phyloP scores from a whole-genome alignment of 768 basidiomycete species.

The Podaxis sp. region DNA sequence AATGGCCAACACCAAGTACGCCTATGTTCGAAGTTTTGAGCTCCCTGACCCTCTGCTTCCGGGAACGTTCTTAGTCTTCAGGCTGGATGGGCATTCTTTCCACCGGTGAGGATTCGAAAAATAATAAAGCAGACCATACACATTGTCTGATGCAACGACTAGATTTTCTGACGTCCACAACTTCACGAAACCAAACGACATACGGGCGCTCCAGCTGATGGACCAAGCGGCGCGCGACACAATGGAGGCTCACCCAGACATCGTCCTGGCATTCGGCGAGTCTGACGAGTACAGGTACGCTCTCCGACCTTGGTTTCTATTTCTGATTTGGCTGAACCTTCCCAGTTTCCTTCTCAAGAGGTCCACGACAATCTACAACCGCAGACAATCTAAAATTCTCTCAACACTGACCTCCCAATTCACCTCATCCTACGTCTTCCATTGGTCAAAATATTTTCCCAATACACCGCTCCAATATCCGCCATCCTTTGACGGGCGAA shows the following conservation, averaged over 20 bases:
- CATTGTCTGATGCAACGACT: slow-evolving; percentile 1
- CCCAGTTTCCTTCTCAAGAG: slow-evolving; percentile 83
- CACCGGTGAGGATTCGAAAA: slow-evolving; percentile 60
- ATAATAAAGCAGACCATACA: neutral
- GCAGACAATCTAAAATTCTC: slow-evolving; percentile 84
- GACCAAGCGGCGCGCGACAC: slow-evolving; percentile 81
- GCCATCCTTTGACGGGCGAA: slow-evolving; percentile 90
- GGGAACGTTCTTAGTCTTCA: slow-evolving; percentile 78
- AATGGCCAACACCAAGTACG: slow-evolving; percentile 94
- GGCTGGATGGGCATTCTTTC: slow-evolving; percentile 92
- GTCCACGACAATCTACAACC: slow-evolving; percentile 75
- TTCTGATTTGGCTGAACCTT: neutral
- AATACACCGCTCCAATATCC: slow-evolving; percentile 71
- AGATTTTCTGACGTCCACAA: slow-evolving; percentile 85
- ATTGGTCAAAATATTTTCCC: slow-evolving; percentile 83
- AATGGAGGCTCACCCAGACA: slow-evolving; percentile 82
- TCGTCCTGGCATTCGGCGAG: slow-evolving; percentile 89
- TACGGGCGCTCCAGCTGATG: slow-evolving; percentile 85
- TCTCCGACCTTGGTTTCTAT: neutral
- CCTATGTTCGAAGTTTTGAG: slow-evolving; percentile 89
- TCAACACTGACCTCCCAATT: slow-evolving; percentile 83
- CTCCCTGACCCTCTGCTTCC: slow-evolving; percentile 84
- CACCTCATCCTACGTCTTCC: slow-evolving; percentile 86
- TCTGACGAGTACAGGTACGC: slow-evolving; percentile 94
- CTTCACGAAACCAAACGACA: slow-evolving; percentile 92